phyloP scores from a whole-genome alignment of 2,329 filamentous ascomycete genomes.

The Fusarium newnesense region DNA sequence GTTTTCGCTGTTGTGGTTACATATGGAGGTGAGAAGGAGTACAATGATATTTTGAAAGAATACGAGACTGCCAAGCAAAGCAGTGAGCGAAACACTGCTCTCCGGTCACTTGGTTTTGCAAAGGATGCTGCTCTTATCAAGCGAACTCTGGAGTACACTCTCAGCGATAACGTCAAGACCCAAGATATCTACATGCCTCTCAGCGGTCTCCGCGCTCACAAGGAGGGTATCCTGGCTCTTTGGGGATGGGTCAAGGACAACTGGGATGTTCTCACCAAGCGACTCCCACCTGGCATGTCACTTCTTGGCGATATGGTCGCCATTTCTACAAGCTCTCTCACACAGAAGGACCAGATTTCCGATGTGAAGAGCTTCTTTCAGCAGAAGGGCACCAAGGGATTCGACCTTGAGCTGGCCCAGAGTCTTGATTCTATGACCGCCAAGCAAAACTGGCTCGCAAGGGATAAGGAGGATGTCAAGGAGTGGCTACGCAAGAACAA shows the following conservation, averaged over 20 bases:
- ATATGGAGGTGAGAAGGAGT: constrained; percentile 76
- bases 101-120: constrained; percentile 83
- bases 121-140: constrained; percentile 83
- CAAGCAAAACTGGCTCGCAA: constrained; percentile 68
- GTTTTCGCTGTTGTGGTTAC: constrained; percentile 88
- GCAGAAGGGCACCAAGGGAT: constrained; percentile 83
- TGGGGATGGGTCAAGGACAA: constrained; percentile 87
- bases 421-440: constrained; percentile 85
- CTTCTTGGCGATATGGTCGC: constrained; percentile 88
- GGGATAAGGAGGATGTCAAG: constrained; percentile 76
- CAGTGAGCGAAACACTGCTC: constrained; percentile 91
- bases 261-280: constrained; percentile 85
- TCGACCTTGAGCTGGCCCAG: constrained; percentile 89
- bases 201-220: constrained; percentile 79
- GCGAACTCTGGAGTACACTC: constrained; percentile 78
- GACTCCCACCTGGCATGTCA: constrained; percentile 84
- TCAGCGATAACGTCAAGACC: constrained; percentile 86
- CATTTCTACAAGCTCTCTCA: constrained; percentile 85
- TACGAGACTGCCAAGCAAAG: constrained; percentile 66
- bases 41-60: constrained; percentile 44
- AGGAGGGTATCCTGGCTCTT: constrained; percentile 80
- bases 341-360: constrained; percentile 77
- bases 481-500: constrained; percentile 59
- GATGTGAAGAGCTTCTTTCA: constrained; percentile 85
- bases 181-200: constrained; percentile 95